Evolutionary conservation across 176 grass and related monocot species (phyloP), one percentile per base, ranked within the genome.

Genomic region (Hordeum marinum): DNA sequence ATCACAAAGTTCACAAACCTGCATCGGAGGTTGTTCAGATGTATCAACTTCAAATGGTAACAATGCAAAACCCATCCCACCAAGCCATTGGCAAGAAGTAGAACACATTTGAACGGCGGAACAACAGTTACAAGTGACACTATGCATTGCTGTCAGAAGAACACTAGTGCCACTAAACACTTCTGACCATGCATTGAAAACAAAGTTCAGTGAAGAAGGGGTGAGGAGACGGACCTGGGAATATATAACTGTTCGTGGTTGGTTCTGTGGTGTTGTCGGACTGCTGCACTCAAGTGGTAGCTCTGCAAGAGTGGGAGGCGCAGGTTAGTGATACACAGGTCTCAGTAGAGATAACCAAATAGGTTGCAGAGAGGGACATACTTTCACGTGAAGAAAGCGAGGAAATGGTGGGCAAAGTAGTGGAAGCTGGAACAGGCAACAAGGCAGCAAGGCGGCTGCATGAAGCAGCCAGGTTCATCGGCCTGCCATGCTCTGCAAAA

Each of bases 401-500:
- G 32, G 63, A 52, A 41, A 52, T 77, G 29, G 23, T 77, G 37
- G 83, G 72, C 23, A 48, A 63, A 60, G 48, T 62, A 40, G 71
- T 71, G 31, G 63, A 34, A 78, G 42, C 65, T 0, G 68, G 46
- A 80, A 80, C 27, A 60, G 77, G 60, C 61, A 85, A 55, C 14
- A 75, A 78, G 37, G 71, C 35, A 40, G 61, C 61, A 52, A 76
- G 48, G 77, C 15, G 69, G 29, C 63, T 85, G 77, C 83, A 89
- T 76, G 88, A 89, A 82, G 88, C 72, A 79, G 73, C 48, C 84
- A 86, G 57, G 63, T 48, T 83, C 43, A 77, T 86, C 54, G 72
- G 83, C 42, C 40, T 72, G 27, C 41, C 79, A 72, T 60, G 37
- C 34, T 54, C 72, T 72, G 72, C 80, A 77, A 78, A 14, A 9